Conservation (phyloP, 805 yeast genomes). For the Candida arabinofermentans region DNA sequence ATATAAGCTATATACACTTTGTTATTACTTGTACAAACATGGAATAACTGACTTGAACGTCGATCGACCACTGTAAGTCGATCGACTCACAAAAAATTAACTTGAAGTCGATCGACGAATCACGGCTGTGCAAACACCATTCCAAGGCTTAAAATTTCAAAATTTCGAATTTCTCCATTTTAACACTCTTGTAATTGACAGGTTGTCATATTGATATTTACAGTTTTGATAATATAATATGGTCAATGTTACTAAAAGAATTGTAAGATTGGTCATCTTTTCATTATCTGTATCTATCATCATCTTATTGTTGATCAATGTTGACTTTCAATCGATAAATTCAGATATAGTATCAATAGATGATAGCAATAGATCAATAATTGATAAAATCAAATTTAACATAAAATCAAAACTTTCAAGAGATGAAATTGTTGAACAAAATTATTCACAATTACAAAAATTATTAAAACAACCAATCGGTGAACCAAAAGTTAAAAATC, state of each 20-base stretch:
- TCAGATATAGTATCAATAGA: slow-evolving; percentile 11
- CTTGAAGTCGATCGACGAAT: too few relatives aligned
- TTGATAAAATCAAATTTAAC: slow-evolving; percentile 14
- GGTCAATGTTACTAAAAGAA: not conserved
- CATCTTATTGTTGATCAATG: slow-evolving; percentile 2
- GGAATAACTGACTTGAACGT: too few relatives aligned
- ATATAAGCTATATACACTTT: too few relatives aligned
- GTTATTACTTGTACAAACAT: too few relatives aligned
- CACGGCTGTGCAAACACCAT: too few relatives aligned
- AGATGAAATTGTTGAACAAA: slow-evolving; percentile 33
- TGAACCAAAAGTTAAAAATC: slow-evolving; percentile 44
- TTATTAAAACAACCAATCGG: slow-evolving; percentile 34
- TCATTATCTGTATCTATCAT: slow-evolving; percentile 5
- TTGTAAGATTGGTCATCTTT: slow-evolving; percentile 6
- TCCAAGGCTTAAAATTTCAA: not conserved
- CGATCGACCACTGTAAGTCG: too few relatives aligned
- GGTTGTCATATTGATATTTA: too few relatives aligned
- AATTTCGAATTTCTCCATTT: too few relatives aligned
- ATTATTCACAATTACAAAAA: slow-evolving; percentile 35
- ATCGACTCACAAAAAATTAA: too few relatives aligned
- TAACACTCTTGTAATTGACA: too few relatives aligned
- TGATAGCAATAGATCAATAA: slow-evolving; percentile 12
- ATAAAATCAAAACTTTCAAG: slow-evolving; percentile 10
- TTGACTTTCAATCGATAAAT: slow-evolving; percentile 4
- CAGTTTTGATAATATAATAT: too few relatives aligned